Evolutionary conservation across 108 stramenopile genomes (phyloP).

Genomic region (Halocafeteria seosinensis): DNA sequence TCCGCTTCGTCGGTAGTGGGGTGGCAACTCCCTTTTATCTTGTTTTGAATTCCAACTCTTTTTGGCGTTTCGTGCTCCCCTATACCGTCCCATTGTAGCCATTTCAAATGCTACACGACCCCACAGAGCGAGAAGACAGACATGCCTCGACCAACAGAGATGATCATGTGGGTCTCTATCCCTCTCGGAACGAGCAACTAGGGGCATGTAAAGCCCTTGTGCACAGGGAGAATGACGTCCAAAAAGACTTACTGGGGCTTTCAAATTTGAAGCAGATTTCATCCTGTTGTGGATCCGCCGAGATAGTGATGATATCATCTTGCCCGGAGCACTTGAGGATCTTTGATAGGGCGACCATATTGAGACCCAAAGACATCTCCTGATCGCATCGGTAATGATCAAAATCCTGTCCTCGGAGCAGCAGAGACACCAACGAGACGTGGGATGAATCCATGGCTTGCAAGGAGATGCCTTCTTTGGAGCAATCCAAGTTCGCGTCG

Average conservation of each 20-base stretch:
- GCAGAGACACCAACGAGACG: constrained; percentile 75
- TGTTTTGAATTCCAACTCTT: too few species aligned
- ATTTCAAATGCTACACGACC: too few species aligned
- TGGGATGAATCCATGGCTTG: constrained; percentile 96
- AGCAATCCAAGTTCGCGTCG: constrained; percentile 60
- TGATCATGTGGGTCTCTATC: too few species aligned
- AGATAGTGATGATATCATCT: constrained; percentile 79
- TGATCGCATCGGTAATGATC: constrained; percentile 89
- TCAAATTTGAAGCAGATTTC: constrained; percentile 78
- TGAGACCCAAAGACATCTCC: constrained; percentile 71
- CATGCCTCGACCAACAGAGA: too few species aligned
- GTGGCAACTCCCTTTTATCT: too few species aligned
- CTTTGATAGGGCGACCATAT: constrained; percentile 78
- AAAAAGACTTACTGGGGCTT: constrained; percentile 38
- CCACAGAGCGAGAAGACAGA: too few species aligned
- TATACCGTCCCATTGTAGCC: too few species aligned
- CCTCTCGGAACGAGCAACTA: background rate
- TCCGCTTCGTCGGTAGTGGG: too few species aligned
- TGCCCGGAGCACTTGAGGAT: constrained; percentile 92
- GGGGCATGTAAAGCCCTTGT: too few species aligned
- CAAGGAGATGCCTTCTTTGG: constrained; percentile 32
- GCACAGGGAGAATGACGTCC: too few species aligned
- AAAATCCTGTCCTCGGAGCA: constrained; percentile 59
- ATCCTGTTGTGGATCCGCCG: constrained; percentile 81
- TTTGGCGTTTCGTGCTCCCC: too few species aligned